A percentile compares a stretch with the other conserved stretches of the same genome.
These are phyloP conservation scores for Glebionis coronaria DNA, from an alignment of 129 eudicot genomes.

Conservation along the genomic window DNA sequence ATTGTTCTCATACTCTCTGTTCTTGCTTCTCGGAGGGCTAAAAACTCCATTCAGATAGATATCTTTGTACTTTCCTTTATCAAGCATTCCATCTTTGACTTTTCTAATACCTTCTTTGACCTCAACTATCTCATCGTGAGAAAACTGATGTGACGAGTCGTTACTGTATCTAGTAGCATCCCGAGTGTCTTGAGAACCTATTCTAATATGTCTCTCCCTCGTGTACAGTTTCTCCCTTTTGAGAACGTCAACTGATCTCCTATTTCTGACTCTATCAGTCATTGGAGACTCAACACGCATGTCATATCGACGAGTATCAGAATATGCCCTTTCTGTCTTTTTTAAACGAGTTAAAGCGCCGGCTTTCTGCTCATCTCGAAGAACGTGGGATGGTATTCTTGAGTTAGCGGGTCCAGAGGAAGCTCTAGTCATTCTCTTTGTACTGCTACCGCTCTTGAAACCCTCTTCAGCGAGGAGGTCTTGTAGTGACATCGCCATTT, in stretches of 20 bases:
- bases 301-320: conserved; percentile 42
- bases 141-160: conserved; percentile 30
- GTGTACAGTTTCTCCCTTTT: conserved; percentile 29
- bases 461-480: conserved; percentile 78
- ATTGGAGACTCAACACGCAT: conserved; percentile 40
- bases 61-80: conserved; percentile 39
- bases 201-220: conserved; percentile 20
- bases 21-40: conserved; percentile 38
- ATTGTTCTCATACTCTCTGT: conserved; percentile 19
- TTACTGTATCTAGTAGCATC: conserved; percentile 28
- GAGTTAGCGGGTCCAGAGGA: conserved; percentile 35
- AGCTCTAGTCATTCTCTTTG: conserved; percentile 44
- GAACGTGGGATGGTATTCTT: conserved; percentile 32
- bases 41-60: conserved; percentile 50
- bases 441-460: conserved; percentile 50
- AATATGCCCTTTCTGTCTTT: conserved; percentile 56
- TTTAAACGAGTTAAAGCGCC: conserved; percentile 34
- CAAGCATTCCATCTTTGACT: conserved; percentile 34
- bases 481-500: conserved; percentile 80
- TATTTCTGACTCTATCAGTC: conserved; percentile 29
- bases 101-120: conserved; percentile 33
- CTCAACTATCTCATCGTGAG: conserved; percentile 46
- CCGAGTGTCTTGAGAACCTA: conserved; percentile 26
- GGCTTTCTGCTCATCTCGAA: conserved; percentile 27
- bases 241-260: conserved; percentile 36